Evolutionary conservation across 2,329 filamentous ascomycete species (phyloP).

Genomic region (Paecilomyces sp.): DNA sequence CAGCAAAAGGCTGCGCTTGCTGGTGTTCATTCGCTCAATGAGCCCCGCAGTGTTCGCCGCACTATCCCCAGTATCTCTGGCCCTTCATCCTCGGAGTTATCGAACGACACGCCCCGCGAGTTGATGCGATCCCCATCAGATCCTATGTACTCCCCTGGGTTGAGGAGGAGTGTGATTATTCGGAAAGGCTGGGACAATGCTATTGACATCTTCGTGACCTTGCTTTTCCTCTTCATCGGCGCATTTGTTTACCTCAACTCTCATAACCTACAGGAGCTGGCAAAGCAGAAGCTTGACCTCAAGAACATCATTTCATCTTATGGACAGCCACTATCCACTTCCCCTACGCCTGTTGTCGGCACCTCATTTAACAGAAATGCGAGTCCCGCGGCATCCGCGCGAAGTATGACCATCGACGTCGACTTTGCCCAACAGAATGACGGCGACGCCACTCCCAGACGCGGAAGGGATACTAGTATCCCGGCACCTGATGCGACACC

Average conservation of each 20-base stretch:
- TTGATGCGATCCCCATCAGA: constrained; percentile 27
- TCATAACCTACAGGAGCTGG: constrained; percentile 31
- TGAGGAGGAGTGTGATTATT: constrained; percentile 37
- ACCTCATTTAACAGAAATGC: constrained; percentile 19
- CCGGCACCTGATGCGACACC: constrained; percentile 17
- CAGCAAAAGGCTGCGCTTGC: constrained; percentile 58
- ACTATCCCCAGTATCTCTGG: constrained; percentile 41
- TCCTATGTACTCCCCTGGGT: constrained; percentile 29
- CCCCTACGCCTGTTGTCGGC: constrained; percentile 29
- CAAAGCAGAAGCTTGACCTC: constrained; percentile 38
- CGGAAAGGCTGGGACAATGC: constrained; percentile 40
- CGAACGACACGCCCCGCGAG: constrained; percentile 33
- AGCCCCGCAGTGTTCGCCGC: constrained; percentile 27
- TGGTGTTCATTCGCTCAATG: constrained; percentile 62
- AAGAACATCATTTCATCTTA: constrained; percentile 37
- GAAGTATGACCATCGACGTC: constrained; percentile 25
- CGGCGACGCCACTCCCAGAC: constrained; percentile 22
- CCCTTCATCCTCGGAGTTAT: constrained; percentile 22
- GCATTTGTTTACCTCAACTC: constrained; percentile 38
- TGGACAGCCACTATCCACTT: constrained; percentile 27
- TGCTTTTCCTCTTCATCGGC: constrained; percentile 32
- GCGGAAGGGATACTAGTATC: constrained; percentile 14
- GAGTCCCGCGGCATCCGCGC: constrained; percentile 13
- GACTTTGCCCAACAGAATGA: constrained; percentile 13
- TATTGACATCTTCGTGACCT: constrained; percentile 36